A percentile compares a stretch with the other conserved stretches of the same genome.
phyloP scores from a whole-genome alignment of 2,329 filamentous ascomycete species.

The Fusarium concolor region DNA sequence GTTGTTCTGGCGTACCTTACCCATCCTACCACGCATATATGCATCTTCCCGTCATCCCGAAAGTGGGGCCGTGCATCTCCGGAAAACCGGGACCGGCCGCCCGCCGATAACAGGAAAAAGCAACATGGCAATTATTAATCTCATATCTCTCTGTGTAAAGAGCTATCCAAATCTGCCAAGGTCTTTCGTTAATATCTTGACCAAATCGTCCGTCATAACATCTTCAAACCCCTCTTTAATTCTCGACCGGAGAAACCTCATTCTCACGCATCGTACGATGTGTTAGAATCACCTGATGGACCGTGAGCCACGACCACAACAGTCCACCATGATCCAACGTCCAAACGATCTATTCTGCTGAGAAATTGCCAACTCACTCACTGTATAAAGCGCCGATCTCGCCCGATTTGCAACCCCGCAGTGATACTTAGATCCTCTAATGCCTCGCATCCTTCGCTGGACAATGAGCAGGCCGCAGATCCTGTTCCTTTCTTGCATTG shows the following conservation, averaged over 20 bases:
- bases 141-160: background rate
- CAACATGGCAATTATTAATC: background rate
- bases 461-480: slow-evolving; percentile 47
- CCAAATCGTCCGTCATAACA: background rate
- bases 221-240: background rate
- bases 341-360: background rate
- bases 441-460: slow-evolving; percentile 48
- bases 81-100: slow-evolving; percentile 10
- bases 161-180: background rate
- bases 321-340: slow-evolving; percentile 38
- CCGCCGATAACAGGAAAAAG: background rate
- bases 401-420: slow-evolving; percentile 24
- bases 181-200: background rate
- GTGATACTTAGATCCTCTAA: slow-evolving; percentile 11
- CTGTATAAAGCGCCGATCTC: slow-evolving; percentile 43
- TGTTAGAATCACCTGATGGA: slow-evolving; percentile 35
- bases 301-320: slow-evolving; percentile 29
- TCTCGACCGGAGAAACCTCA: slow-evolving; percentile 24
- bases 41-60: background rate
- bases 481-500: slow-evolving; percentile 45
- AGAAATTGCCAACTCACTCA: background rate
- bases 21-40: background rate
- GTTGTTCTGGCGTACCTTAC: background rate
- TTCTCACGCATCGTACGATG: slow-evolving; percentile 35
- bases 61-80: slow-evolving; percentile 14